Conservation (phyloP, 441 rosid species). For the Daphne laureola region DNA sequence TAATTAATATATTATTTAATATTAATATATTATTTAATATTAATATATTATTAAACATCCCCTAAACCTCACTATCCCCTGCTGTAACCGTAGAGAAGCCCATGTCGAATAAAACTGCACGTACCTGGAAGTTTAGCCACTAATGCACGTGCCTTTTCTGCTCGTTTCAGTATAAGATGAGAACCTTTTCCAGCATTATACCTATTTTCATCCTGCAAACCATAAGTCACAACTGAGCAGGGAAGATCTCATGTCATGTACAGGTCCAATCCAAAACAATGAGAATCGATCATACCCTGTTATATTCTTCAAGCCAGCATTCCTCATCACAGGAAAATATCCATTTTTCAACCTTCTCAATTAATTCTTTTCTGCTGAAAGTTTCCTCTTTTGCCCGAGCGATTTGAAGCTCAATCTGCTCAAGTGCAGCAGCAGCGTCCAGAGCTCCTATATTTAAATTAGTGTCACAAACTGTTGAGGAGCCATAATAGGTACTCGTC, state of each 20-base stretch:
- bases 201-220: constrained; percentile 75
- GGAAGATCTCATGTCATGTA: constrained; percentile 8
- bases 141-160: constrained; percentile 93
- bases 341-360: constrained; percentile 95
- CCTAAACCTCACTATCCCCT: too few species aligned
- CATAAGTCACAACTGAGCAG: constrained; percentile 14
- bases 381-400: constrained; percentile 87
- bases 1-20: too few species aligned
- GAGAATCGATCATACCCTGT: constrained; percentile 46
- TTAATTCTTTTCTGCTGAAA: constrained; percentile 76
- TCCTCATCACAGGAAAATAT: constrained; percentile 92
- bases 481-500: too few species aligned
- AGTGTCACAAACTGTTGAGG: background rate
- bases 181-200: constrained; percentile 97
- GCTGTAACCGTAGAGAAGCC: too few species aligned
- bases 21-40: too few species aligned
- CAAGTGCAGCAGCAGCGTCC: constrained; percentile 58
- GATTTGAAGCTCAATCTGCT: constrained; percentile 74
- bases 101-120: too few species aligned
- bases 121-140: constrained; percentile 96
- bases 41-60: too few species aligned
- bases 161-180: constrained; percentile 93
- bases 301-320: constrained; percentile 97
- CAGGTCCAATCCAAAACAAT: constrained; percentile 8
- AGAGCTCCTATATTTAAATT: constrained; percentile 28